Conservation (phyloP, 2,329 filamentous ascomycete species). For the Fusarium goolgardi region DNA sequence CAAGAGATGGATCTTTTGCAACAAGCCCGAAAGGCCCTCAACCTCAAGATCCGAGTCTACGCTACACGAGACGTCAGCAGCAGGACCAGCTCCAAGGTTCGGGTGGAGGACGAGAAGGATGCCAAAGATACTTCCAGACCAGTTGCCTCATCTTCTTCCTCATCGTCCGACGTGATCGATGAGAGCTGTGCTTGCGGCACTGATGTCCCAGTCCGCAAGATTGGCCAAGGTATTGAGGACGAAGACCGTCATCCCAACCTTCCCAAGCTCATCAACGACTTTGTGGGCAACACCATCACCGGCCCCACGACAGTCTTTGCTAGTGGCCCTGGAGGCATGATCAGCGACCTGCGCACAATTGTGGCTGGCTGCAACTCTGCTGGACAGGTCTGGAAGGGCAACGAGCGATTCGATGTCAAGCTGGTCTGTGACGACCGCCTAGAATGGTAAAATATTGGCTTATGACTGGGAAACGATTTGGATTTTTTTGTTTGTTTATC, state of each 20-base stretch:
- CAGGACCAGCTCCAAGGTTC: conserved; percentile 18
- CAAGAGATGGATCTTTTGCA: conserved; percentile 65
- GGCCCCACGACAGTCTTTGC: conserved; percentile 68
- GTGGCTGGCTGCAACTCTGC: conserved; percentile 67
- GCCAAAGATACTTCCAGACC: conserved; percentile 23
- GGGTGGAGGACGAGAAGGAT: conserved; percentile 43
- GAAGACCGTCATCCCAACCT: conserved; percentile 60
- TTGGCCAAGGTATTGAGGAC: conserved; percentile 46
- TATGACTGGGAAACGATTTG: conserved; percentile 2
- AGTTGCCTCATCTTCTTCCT: conserved; percentile 42
- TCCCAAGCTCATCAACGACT: conserved; percentile 58
- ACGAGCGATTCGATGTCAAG: conserved; percentile 66
- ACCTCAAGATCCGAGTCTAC: conserved; percentile 67
- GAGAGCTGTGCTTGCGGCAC: conserved; percentile 45
- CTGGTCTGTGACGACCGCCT: conserved; percentile 71
- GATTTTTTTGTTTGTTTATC: conserved; percentile 25
- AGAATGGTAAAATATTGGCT: conserved; percentile 55
- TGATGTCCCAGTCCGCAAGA: conserved; percentile 48
- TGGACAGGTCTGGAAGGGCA: conserved; percentile 66
- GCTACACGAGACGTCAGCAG: conserved; percentile 64
- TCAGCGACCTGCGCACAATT: conserved; percentile 65
- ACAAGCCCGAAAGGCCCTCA: conserved; percentile 51
- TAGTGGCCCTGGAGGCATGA: conserved; percentile 70
- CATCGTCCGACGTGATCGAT: conserved; percentile 42
- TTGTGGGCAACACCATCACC: conserved; percentile 59